These are phyloP conservation scores for Seiridium unicorne DNA, from an alignment of 2,329 filamentous ascomycete genomes.

Conservation along the genomic window DNA sequence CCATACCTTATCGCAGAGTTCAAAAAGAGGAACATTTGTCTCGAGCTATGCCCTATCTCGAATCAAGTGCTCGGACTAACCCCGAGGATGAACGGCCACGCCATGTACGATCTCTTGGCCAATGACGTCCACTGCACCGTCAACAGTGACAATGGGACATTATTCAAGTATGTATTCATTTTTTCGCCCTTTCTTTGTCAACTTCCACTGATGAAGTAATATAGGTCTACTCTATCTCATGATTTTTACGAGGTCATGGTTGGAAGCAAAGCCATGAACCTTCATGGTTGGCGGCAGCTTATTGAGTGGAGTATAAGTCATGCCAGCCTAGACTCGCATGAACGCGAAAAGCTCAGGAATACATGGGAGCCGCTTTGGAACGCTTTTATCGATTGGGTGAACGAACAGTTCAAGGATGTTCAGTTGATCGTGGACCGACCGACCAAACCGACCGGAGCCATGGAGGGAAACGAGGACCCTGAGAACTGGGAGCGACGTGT, in stretches of 20 bases:
- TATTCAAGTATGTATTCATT: slow-evolving; percentile 56
- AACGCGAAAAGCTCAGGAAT: slow-evolving; percentile 33
- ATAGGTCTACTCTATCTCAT: slow-evolving; percentile 67
- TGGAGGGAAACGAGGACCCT: not conserved
- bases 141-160: slow-evolving; percentile 72
- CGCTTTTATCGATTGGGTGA: slow-evolving; percentile 53
- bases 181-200: not conserved
- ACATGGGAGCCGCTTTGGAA: slow-evolving; percentile 57
- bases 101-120: slow-evolving; percentile 67
- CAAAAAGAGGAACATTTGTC: slow-evolving; percentile 61
- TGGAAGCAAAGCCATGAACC: slow-evolving; percentile 62
- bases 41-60: slow-evolving; percentile 77
- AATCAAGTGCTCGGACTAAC: slow-evolving; percentile 74
- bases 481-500: not conserved
- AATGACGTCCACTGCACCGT: slow-evolving; percentile 72
- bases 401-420: slow-evolving; percentile 23
- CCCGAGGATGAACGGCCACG: slow-evolving; percentile 61
- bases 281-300: slow-evolving; percentile 71
- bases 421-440: not conserved
- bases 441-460: not conserved
- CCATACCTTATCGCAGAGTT: slow-evolving; percentile 65
- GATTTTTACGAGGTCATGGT: slow-evolving; percentile 78
- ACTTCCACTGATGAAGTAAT: slow-evolving; percentile 9
- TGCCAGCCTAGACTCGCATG: slow-evolving; percentile 46
- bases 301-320: slow-evolving; percentile 62